phyloP scores from a whole-genome alignment of 2,329 filamentous ascomycete genomes.

The Talaromyces amestolkiae region DNA sequence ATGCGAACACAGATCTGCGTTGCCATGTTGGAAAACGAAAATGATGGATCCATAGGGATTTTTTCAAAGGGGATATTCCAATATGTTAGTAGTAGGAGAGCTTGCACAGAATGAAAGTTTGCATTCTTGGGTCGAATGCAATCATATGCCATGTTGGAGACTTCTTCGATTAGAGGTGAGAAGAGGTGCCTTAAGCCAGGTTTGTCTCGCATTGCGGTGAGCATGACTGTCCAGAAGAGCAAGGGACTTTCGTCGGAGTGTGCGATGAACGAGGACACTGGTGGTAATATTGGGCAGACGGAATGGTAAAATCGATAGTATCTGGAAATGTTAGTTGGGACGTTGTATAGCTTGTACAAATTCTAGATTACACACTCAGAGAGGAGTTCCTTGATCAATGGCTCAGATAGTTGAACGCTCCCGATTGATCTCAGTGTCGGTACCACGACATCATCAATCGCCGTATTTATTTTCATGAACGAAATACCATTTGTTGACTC shows the following conservation, averaged over 20 bases:
- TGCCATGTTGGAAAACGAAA: constrained; percentile 15
- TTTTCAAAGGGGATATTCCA: constrained; percentile 19
- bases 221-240: constrained; percentile 19
- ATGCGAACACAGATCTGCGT: constrained; percentile 18
- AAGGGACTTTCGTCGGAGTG: constrained; percentile 12
- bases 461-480: background rate
- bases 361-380: background rate
- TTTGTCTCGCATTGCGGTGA: constrained; percentile 12
- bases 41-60: constrained; percentile 16
- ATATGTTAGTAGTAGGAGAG: constrained; percentile 18
- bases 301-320: constrained; percentile 12
- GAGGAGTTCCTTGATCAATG: constrained; percentile 6
- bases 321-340: background rate
- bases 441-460: background rate
- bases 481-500: background rate
- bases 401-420: background rate
- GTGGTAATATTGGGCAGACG: constrained; percentile 12
- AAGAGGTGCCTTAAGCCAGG: background rate
- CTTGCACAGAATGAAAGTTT: constrained; percentile 17
- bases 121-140: constrained; percentile 8
- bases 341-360: background rate
- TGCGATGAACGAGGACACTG: constrained; percentile 2
- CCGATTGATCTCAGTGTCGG: constrained; percentile 12
- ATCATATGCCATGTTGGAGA: constrained; percentile 14
- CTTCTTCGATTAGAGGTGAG: background rate